phyloP scores from a whole-genome alignment of 768 basidiomycete species.

The Amanita pallidorosea region DNA sequence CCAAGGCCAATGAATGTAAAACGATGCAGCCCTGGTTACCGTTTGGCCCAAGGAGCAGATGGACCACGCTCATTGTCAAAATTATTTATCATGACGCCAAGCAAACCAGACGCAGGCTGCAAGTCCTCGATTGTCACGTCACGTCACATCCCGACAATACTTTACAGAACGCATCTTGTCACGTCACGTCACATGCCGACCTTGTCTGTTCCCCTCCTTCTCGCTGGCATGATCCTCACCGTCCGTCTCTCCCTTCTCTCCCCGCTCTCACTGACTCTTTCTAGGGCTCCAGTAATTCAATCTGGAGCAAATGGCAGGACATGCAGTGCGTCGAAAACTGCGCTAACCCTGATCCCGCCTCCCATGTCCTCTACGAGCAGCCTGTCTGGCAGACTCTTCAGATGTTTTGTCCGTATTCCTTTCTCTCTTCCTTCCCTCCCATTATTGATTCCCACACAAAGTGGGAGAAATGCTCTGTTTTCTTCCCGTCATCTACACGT shows the following conservation, averaged over 20 bases:
- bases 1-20: slow-evolving; percentile 69
- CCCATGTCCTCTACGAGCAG: slow-evolving; percentile 79
- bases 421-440: slow-evolving; percentile 12
- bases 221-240: slow-evolving; percentile 89
- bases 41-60: slow-evolving; percentile 35
- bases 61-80: slow-evolving; percentile 42
- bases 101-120: no score
- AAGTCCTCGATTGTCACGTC: no score
- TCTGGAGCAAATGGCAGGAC: slow-evolving; percentile 88
- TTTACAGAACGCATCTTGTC: not conserved
- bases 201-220: slow-evolving; percentile 66
- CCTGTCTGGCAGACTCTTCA: slow-evolving; percentile 90
- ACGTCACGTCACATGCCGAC: slow-evolving; percentile 20
- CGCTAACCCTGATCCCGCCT: slow-evolving; percentile 43
- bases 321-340: slow-evolving; percentile 99
- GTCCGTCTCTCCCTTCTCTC: slow-evolving; percentile 21
- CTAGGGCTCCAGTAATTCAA: slow-evolving; percentile 70
- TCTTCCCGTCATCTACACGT: slow-evolving; percentile 70
- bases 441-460: slow-evolving; percentile 26
- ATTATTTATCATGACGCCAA: no score
- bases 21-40: slow-evolving; percentile 51
- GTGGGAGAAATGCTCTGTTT: slow-evolving; percentile 97
- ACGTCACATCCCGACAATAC: no score
- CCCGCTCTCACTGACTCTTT: not conserved
- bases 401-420: slow-evolving; percentile 64